Conservation (phyloP, 805 yeast genomes). For the Spathaspora passalidarum region DNA sequence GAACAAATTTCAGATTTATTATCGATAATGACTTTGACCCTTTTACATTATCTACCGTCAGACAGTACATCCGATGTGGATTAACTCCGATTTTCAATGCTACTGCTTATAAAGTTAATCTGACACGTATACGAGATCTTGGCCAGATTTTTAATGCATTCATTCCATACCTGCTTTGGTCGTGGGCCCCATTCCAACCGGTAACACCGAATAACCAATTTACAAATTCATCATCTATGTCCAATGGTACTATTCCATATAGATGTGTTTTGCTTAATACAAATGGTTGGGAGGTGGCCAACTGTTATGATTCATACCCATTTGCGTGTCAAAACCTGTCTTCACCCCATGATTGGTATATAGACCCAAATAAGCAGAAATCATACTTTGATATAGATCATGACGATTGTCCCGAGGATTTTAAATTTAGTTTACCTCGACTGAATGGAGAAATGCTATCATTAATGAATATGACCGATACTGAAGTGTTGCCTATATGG, state of each 20-base stretch:
- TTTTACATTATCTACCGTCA: constrained; percentile 39
- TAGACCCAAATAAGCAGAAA: constrained; percentile 25
- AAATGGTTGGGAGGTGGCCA: constrained; percentile 60
- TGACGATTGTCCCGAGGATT: constrained; percentile 32
- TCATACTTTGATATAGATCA: constrained; percentile 45
- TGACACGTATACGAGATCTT: constrained; percentile 20
- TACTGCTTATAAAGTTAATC: constrained; percentile 8
- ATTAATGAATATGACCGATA: constrained; percentile 22
- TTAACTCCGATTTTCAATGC: constrained; percentile 59
- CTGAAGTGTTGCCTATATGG: constrained; percentile 54
- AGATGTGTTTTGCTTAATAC: constrained; percentile 40
- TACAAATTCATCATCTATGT: background rate
- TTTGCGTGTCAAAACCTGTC: constrained; percentile 54
- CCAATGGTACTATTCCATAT: constrained; percentile 18
- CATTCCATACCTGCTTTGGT: constrained; percentile 52
- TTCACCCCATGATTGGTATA: constrained; percentile 42
- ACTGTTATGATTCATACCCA: constrained; percentile 56
- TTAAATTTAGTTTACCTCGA: constrained; percentile 27
- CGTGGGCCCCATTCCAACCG: constrained; percentile 52
- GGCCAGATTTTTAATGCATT: constrained; percentile 23
- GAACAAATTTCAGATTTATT: constrained; percentile 25
- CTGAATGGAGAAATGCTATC: constrained; percentile 36
- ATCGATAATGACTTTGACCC: constrained; percentile 32
- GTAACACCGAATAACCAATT: background rate
- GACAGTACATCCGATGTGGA: constrained; percentile 51